A percentile compares a stretch with the other conserved stretches of the same genome.
These are phyloP conservation scores for Coemansia biformis DNA, from an alignment of 192 early-diverging fungal genomes.

Conservation along the genomic window DNA sequence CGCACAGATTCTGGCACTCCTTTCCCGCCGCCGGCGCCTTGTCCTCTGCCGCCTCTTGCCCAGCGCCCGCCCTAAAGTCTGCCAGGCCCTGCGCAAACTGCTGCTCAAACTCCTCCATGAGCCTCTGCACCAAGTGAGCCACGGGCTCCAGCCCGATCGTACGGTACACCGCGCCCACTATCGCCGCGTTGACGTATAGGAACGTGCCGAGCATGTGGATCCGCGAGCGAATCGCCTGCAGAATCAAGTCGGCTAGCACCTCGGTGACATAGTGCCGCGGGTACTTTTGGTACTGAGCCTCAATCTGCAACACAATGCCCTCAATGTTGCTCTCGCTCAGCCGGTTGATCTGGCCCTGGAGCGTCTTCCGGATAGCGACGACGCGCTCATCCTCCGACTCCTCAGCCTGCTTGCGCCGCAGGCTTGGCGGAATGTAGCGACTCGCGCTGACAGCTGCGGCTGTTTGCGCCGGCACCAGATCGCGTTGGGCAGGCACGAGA, in stretches of 20 bases:
- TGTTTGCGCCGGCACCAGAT: neutral
- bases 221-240: constrained; percentile 74
- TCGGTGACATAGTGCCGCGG: constrained; percentile 72
- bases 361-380: constrained; percentile 65
- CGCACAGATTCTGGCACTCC: constrained; percentile 74
- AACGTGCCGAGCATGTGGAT: constrained; percentile 88
- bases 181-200: constrained; percentile 80
- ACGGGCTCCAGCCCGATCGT: constrained; percentile 83
- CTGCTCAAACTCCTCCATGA: constrained; percentile 67
- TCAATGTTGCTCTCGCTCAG: constrained; percentile 91
- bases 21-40: constrained; percentile 53
- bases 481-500: no score
- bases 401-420: constrained; percentile 58
- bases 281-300: constrained; percentile 65
- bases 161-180: constrained; percentile 74
- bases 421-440: constrained; percentile 88
- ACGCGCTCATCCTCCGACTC: constrained; percentile 64
- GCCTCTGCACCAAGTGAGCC: constrained; percentile 68
- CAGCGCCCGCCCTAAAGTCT: constrained; percentile 14
- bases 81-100: constrained; percentile 43
- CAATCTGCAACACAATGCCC: constrained; percentile 73
- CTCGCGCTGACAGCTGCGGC: constrained; percentile 13
- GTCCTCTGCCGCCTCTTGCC: constrained; percentile 39
- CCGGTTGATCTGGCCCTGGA: constrained; percentile 84
- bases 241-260: constrained; percentile 69